These are phyloP conservation scores for Pyrenochaeta sp. DNA, from an alignment of 2,329 filamentous ascomycete species.

Conservation along the genomic window DNA sequence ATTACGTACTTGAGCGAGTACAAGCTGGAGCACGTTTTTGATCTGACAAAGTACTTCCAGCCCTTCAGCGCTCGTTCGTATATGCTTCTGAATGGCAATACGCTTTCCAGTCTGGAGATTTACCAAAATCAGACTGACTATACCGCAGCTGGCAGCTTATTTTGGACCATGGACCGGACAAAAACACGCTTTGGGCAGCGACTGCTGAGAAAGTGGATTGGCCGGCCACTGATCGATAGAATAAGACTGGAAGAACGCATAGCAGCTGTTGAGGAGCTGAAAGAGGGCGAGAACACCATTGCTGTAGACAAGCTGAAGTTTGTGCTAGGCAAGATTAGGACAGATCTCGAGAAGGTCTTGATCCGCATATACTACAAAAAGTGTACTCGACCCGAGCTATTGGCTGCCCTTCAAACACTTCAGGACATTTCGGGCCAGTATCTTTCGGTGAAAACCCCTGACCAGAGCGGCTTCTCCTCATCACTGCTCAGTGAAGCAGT, in stretches of 20 bases:
- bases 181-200: constrained; percentile 88
- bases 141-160: constrained; percentile 83
- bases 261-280: constrained; percentile 85
- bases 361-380: constrained; percentile 98
- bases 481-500: constrained; percentile 75
- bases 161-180: constrained; percentile 95
- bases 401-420: constrained; percentile 84
- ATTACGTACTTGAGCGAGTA: constrained; percentile 93
- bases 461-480: constrained; percentile 77
- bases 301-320: constrained; percentile 77
- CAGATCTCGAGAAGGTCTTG: constrained; percentile 89
- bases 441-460: constrained; percentile 68
- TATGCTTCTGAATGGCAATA: constrained; percentile 96
- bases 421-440: constrained; percentile 84
- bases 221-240: constrained; percentile 83
- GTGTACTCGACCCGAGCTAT: constrained; percentile 86
- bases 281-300: constrained; percentile 70
- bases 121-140: constrained; percentile 95
- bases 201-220: constrained; percentile 92
- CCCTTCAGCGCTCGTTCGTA: constrained; percentile 93
- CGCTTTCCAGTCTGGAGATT: constrained; percentile 90
- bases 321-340: constrained; percentile 75
- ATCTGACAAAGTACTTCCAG: constrained; percentile 95
- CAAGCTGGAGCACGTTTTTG: constrained; percentile 92
- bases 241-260: constrained; percentile 78